These are phyloP conservation scores for Hirsutella thompsonii DNA, from an alignment of 2,329 filamentous ascomycete genomes.

Conservation along the genomic window DNA sequence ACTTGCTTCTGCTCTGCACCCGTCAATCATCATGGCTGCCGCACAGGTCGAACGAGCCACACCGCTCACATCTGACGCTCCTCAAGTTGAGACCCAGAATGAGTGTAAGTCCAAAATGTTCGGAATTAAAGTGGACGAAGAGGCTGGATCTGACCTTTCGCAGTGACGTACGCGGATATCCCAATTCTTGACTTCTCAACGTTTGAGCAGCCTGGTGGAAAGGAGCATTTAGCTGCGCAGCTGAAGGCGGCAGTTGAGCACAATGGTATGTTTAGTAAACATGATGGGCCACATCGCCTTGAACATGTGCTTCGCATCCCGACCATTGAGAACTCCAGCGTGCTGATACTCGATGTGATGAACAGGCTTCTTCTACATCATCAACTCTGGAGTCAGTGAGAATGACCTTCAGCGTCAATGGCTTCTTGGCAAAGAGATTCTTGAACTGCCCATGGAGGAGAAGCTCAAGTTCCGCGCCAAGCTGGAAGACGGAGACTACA, in stretches of 20 bases:
- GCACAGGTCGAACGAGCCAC: too few relatives aligned
- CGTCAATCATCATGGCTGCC: too few relatives aligned
- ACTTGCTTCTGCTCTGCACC: too few relatives aligned
- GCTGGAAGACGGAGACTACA: slow-evolving; percentile 39
- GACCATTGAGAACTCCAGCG: neutral
- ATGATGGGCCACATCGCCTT: neutral
- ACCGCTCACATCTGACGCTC: too few relatives aligned
- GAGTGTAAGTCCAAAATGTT: neutral
- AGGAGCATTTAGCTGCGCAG: slow-evolving; percentile 37
- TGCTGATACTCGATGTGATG: neutral
- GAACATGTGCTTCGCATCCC: neutral
- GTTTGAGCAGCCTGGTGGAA: slow-evolving; percentile 40
- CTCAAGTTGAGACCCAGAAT: neutral
- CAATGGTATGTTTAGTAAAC: slow-evolving; percentile 15
- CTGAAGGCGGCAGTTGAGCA: slow-evolving; percentile 39
- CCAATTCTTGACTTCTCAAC: slow-evolving; percentile 42
- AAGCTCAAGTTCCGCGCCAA: slow-evolving; percentile 43
- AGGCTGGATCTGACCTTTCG: neutral
- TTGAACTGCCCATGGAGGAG: slow-evolving; percentile 40
- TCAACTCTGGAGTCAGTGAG: slow-evolving; percentile 47
- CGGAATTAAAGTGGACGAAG: too few relatives aligned
- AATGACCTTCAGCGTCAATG: slow-evolving; percentile 49
- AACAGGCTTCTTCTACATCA: slow-evolving; percentile 46
- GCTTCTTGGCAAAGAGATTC: slow-evolving; percentile 45
- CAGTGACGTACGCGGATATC: slow-evolving; percentile 40